A percentile compares a stretch with the other conserved stretches of the same genome.
Evolutionary conservation across 1,284 basidiomycete species (phyloP).

Genomic region (Boletus sp.): DNA sequence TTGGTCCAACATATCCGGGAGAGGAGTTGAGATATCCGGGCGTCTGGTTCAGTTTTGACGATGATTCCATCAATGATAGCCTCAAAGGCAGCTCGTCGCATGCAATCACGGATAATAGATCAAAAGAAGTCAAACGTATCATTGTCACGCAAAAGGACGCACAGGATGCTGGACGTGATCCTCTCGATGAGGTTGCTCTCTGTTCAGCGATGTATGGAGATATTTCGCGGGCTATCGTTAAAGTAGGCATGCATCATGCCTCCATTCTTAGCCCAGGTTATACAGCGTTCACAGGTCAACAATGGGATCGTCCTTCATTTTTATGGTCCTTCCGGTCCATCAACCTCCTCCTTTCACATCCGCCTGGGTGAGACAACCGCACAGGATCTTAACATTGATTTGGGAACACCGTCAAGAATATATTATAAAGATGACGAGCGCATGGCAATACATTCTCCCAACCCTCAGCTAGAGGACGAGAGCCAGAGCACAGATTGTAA

Average conservation of each 20-base stretch:
- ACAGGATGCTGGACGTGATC: constrained; percentile 60
- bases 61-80: constrained; percentile 59
- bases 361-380: constrained; percentile 80
- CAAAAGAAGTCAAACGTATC: constrained; percentile 76
- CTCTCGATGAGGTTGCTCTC: constrained; percentile 66
- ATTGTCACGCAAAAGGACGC: constrained; percentile 68
- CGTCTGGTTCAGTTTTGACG: constrained; percentile 79
- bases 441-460: constrained; percentile 76
- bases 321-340: constrained; percentile 52
- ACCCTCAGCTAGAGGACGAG: constrained; percentile 44
- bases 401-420: constrained; percentile 77
- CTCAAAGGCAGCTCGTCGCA: constrained; percentile 47
- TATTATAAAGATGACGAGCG: constrained; percentile 89
- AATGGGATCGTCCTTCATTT: constrained; percentile 74
- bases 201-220: constrained; percentile 73
- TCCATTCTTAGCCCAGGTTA: background rate
- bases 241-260: constrained; percentile 46
- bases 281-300: constrained; percentile 55
- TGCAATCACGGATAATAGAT: constrained; percentile 53
- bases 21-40: constrained; percentile 82
- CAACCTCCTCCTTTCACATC: constrained; percentile 54
- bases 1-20: constrained; percentile 86
- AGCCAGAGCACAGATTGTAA: constrained; percentile 49
- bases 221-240: constrained; percentile 64
- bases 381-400: constrained; percentile 77